phyloP scores from a whole-genome alignment of 208 protist genomes.

The Trypanosoma platydactyli region DNA sequence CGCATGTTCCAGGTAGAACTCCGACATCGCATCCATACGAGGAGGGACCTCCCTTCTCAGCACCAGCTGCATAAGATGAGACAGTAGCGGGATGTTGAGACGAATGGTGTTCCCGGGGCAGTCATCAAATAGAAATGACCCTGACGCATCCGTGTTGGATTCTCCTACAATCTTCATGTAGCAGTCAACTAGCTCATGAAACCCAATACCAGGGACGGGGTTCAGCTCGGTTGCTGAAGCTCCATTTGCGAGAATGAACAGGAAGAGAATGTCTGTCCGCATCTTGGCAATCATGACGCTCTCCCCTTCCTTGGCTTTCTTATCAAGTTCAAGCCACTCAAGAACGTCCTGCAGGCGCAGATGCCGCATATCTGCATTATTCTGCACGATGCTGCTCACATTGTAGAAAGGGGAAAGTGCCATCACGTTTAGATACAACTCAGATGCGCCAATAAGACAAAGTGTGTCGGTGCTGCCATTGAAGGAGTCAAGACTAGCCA shows the following conservation, averaged over 20 bases:
- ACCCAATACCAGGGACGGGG: constrained; percentile 31
- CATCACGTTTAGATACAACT: constrained; percentile 73
- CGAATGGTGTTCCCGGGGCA: constrained; percentile 30
- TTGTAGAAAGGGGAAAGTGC: constrained; percentile 77
- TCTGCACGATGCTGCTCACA: constrained; percentile 52
- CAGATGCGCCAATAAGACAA: constrained; percentile 62
- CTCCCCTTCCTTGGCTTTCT: constrained; percentile 40
- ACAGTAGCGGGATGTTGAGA: constrained; percentile 31
- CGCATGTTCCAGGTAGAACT: constrained; percentile 54
- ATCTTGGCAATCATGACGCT: constrained; percentile 45
- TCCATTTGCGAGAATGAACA: constrained; percentile 65
- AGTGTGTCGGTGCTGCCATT: constrained; percentile 61
- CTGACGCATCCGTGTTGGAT: background rate
- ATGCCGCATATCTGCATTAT: constrained; percentile 56
- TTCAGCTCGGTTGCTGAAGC: constrained; percentile 53
- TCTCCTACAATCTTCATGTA: constrained; percentile 40
- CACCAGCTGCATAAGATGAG: constrained; percentile 23
- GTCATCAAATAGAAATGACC: constrained; percentile 42
- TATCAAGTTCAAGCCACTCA: constrained; percentile 69
- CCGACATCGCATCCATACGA: constrained; percentile 19
- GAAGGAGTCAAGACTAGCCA: constrained; percentile 66
- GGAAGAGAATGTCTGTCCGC: constrained; percentile 73
- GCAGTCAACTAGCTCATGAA: constrained; percentile 44
- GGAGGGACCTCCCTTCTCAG: constrained; percentile 11
- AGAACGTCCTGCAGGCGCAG: constrained; percentile 56